These are phyloP conservation scores for Globisporangium echinulatum DNA, from an alignment of 352 stramenopile species.

Conservation along the genomic window DNA sequence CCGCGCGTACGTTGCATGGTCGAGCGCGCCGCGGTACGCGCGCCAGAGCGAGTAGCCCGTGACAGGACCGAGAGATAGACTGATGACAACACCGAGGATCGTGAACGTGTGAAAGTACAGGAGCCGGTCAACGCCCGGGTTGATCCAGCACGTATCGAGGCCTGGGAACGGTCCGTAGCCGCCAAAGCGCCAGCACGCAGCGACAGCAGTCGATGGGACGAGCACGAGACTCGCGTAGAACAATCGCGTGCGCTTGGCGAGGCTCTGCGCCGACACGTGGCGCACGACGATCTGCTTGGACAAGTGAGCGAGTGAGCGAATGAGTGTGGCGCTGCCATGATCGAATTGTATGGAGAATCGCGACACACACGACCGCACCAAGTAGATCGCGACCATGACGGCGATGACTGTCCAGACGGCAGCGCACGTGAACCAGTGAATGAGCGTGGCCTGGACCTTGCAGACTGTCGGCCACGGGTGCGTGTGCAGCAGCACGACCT, in stretches of 20 bases:
- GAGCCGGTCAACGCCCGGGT: conserved; percentile 19
- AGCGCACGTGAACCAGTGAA: conserved; percentile 27
- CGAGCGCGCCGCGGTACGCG: conserved; percentile 13
- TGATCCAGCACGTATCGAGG: conserved; percentile 32
- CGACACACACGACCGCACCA: conserved; percentile 1
- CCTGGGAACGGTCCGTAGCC: conserved; percentile 23
- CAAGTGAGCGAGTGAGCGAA: background rate
- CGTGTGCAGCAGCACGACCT: conserved; percentile 16
- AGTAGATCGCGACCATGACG: conserved; percentile 16
- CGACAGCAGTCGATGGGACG: conserved; percentile 15
- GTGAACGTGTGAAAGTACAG: conserved; percentile 32
- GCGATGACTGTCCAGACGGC: conserved; percentile 26
- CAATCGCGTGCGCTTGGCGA: conserved; percentile 12
- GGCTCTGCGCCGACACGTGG: conserved; percentile 16
- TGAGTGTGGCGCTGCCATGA: background rate
- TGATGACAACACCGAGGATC: conserved; percentile 16
- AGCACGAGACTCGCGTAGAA: conserved; percentile 20
- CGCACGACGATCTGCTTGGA: conserved; percentile 19
- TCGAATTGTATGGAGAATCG: background rate
- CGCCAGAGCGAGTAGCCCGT: conserved; percentile 19
- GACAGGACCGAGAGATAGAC: conserved; percentile 11
- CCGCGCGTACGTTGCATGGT: conserved; percentile 8
- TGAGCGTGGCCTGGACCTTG: conserved; percentile 19
- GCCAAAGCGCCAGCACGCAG: conserved; percentile 20
- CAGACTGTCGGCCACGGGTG: conserved; percentile 21